Conservation (phyloP, 1,284 basidiomycete genomes). For the Sporisorium graminicola region DNA sequence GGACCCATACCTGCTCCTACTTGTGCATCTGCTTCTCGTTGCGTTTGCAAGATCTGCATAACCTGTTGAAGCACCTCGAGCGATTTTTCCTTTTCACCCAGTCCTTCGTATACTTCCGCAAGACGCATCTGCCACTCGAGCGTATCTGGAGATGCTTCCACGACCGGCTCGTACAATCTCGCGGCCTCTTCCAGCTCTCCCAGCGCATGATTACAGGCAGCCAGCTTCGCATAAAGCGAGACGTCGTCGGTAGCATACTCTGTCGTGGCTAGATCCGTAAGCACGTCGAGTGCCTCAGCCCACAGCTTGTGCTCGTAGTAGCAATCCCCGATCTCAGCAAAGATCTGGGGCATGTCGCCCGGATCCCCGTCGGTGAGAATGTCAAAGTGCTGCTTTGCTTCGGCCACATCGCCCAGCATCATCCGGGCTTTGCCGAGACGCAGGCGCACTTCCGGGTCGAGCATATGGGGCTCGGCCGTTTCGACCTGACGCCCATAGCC, state of each 20-base stretch:
- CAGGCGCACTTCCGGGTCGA: conserved; percentile 86
- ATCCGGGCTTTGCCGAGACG: conserved; percentile 87
- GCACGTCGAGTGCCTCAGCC: conserved; percentile 58
- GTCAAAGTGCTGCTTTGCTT: conserved; percentile 77
- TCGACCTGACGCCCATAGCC: conserved; percentile 66
- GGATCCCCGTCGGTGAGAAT: conserved; percentile 55
- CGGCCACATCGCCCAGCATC: conserved; percentile 81
- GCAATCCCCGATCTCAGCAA: conserved; percentile 58
- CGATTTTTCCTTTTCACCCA: conserved; percentile 83
- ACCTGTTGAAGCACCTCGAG: conserved; percentile 86
- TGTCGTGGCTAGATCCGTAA: conserved; percentile 39
- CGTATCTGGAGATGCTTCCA: conserved; percentile 79
- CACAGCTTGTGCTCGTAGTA: conserved; percentile 59
- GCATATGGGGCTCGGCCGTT: conserved; percentile 72
- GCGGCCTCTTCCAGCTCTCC: conserved; percentile 54
- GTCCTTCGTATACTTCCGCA: conserved; percentile 85
- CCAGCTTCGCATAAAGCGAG: conserved; percentile 56
- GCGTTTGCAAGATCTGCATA: conserved; percentile 38
- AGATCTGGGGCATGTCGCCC: conserved; percentile 50
- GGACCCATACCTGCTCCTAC: not conserved
- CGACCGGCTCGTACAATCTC: conserved; percentile 74
- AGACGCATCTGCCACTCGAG: conserved; percentile 75
- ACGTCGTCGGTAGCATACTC: conserved; percentile 49
- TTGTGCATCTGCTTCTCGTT: conserved; percentile 16
- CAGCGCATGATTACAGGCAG: conserved; percentile 59